Evolutionary conservation across 108 stramenopile species (phyloP), one percentile per base, ranked within the genome.

Genomic region (Conticribra weissflogii): DNA sequence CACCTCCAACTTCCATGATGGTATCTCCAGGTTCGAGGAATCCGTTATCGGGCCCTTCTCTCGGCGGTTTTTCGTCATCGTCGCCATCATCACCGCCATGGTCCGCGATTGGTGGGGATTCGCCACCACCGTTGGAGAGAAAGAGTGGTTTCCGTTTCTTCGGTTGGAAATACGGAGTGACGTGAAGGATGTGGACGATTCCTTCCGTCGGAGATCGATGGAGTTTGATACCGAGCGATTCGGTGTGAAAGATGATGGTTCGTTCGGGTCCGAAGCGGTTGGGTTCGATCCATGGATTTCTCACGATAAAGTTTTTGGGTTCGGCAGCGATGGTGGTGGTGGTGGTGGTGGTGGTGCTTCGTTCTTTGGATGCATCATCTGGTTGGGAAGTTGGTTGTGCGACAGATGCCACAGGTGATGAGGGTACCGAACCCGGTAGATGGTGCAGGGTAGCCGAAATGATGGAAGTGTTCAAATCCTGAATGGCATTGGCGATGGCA

Each of bases 1-100:
- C 93, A 9, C 93, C 93, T 2, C 88, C 93, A 36, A 89, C 90
- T 69, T 94, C 93, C 55, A 90, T 78, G 57, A 94, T 79, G 22
- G 88, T 78, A 78, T 94, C 93, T 0, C 93, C 93, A 2, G 74
- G 74, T 41, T 84, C 59, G 28, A 94, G 78, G 4, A 61, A 49
- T 15, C 77, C 77, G 18, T 72, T 53, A 29, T 50, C 34, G n/a
- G 65, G 60, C 25, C 86, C 86, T 46, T 74, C 29, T 4, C 91
- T 78, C 15, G 72, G 74, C 24, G 59, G 32, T 19, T 25, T 81
- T 3, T 58, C 46, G 1, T 79, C 71, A 21, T 49, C 12, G 24
- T 9, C 0, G 36, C n/a, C 76, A 0, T 50, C 51, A 3, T 78
- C 72, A 16, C 48, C 15, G 45, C 16, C 45, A 27, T 28, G 30